Evolutionary conservation across 495 filamentous ascomycete genomes (phyloP).

Genomic region (Xylaria bambusicola): DNA sequence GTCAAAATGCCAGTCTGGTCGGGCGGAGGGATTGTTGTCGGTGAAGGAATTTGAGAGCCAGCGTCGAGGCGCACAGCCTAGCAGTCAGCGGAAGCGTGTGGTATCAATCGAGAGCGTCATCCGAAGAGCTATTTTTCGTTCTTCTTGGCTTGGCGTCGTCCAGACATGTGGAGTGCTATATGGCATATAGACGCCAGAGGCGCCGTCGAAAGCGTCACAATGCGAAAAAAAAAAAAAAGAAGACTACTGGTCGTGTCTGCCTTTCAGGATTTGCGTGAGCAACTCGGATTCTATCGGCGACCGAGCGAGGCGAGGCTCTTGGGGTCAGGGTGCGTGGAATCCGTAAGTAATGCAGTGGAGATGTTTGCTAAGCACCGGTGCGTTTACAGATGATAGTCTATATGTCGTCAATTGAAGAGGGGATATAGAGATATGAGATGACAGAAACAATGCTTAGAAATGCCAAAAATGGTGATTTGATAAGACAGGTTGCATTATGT

Average conservation of each 20-base stretch:
- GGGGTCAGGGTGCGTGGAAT: conserved; percentile 3
- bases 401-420: conserved; percentile 4
- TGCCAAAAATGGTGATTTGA: background rate
- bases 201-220: background rate
- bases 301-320: conserved; percentile 9
- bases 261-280: too few species aligned
- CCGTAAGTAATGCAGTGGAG: background rate
- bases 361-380: background rate
- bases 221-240: background rate
- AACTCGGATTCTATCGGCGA: conserved; percentile 3
- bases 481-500: background rate
- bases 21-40: background rate
- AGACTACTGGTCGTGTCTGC: too few species aligned
- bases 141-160: conserved; percentile 9
- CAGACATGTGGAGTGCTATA: conserved; percentile 2
- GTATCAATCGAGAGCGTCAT: conserved; percentile 29
- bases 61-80: conserved; percentile 30
- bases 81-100: conserved; percentile 22
- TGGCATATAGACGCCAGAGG: conserved; percentile 14
- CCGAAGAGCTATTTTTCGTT: conserved; percentile 21
- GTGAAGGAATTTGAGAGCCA: conserved; percentile 23
- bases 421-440: background rate
- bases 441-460: background rate
- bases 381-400: background rate
- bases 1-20: conserved; percentile 15